phyloP scores from a whole-genome alignment of 371 early-diverging fungal species.

The Mucor sp. region DNA sequence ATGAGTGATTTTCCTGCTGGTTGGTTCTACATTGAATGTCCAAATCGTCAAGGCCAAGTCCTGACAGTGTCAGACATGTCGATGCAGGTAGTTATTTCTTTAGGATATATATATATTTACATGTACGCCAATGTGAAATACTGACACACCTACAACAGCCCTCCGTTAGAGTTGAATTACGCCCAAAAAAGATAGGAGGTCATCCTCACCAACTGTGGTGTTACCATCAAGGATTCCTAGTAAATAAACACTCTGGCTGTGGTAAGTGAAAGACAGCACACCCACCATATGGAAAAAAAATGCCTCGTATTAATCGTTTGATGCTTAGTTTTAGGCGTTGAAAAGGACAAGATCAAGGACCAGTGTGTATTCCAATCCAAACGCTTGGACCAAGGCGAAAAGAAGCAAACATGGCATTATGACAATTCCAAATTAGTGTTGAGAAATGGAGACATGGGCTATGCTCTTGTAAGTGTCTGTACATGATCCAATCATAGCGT shows the following conservation, averaged over 20 bases:
- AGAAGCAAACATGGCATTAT: conserved; percentile 1
- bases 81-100: conserved; percentile 9
- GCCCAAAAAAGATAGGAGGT: conserved; percentile 14
- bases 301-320: not conserved
- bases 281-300: not conserved
- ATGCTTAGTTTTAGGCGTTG: not conserved
- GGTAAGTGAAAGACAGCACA: conserved; percentile 12
- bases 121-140: not conserved
- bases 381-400: not conserved
- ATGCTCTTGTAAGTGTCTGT: not conserved
- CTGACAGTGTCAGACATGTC: conserved; percentile 15
- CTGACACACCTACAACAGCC: conserved; percentile 1
- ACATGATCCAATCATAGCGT: not conserved
- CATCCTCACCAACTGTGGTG: conserved; percentile 21
- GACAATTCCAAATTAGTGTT: conserved; percentile 4
- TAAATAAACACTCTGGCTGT: conserved; percentile 25
- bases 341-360: conserved; percentile 9
- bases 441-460: not conserved
- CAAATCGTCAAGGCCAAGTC: conserved; percentile 15
- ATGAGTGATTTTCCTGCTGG: conserved; percentile 19
- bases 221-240: conserved; percentile 17
- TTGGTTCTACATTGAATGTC: conserved; percentile 22
- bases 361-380: conserved; percentile 5
- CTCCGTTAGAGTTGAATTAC: conserved; percentile 17
- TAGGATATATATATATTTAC: not conserved